phyloP scores from a whole-genome alignment of 768 basidiomycete genomes.

The Austroboletus eburneus region DNA sequence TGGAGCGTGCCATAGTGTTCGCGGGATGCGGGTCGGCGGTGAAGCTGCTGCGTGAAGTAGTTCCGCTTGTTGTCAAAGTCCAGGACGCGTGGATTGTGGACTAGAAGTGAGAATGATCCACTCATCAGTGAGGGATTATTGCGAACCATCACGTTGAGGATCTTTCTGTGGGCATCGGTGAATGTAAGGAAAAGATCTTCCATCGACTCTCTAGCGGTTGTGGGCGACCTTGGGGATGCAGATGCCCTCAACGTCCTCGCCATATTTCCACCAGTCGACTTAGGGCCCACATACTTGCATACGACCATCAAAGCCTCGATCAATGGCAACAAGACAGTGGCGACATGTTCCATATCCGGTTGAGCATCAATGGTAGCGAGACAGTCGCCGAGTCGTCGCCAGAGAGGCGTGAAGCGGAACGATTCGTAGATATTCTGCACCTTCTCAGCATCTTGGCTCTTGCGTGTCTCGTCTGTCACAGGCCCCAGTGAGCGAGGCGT shows the following conservation, averaged over 20 bases:
- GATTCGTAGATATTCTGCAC: conserved; percentile 87
- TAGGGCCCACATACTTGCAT: conserved; percentile 87
- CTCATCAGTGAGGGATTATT: conserved; percentile 98
- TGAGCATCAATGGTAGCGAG: conserved; percentile 78
- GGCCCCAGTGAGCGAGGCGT: conserved; percentile 51
- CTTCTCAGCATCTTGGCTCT: conserved; percentile 64
- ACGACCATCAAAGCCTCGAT: conserved; percentile 99
- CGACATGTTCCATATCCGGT: conserved; percentile 79
- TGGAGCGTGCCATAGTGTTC: conserved; percentile 83
- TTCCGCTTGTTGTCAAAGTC: conserved; percentile 99
- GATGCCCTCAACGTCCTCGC: conserved; percentile 57
- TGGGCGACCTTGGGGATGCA: conserved; percentile 64
- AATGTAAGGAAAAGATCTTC: conserved; percentile 91
- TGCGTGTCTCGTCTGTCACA: conserved; percentile 34
- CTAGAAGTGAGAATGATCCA: conserved; percentile 93
- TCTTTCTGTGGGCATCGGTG: conserved; percentile 89
- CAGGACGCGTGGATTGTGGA: conserved; percentile 92
- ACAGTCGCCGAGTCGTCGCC: conserved; percentile 89
- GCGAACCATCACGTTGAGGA: conserved; percentile 95
- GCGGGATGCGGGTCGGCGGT: conserved; percentile 72
- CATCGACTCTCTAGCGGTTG: conserved; percentile 70
- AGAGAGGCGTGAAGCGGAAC: conserved; percentile 85
- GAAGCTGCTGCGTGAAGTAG: conserved; percentile 90
- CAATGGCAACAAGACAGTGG: conserved; percentile 87
- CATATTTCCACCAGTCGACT: conserved; percentile 41